Evolutionary conservation across 768 basidiomycete genomes (phyloP).

Genomic region (Sporobolomyces pararoseus): DNA sequence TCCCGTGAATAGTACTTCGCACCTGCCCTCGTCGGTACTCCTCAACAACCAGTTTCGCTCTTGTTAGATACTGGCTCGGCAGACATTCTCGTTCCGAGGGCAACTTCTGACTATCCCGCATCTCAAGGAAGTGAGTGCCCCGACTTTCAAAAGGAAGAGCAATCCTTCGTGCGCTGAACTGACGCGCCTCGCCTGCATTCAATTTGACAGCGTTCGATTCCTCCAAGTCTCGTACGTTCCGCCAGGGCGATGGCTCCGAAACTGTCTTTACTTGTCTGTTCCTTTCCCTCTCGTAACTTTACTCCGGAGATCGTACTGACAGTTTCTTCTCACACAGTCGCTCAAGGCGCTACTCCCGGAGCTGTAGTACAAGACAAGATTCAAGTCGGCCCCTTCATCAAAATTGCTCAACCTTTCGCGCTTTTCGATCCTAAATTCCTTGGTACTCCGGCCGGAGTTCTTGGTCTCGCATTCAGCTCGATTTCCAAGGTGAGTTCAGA

Average conservation of each 20-base stretch:
- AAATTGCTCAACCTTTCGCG: slow-evolving; percentile 3
- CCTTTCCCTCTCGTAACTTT: no score
- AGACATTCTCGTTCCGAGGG: slow-evolving; percentile 8
- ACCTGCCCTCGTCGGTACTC: neutral
- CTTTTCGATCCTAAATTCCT: no score
- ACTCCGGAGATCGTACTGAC: no score
- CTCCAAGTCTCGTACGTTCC: neutral
- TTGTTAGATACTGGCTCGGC: slow-evolving; percentile 16
- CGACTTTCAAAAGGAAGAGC: no score
- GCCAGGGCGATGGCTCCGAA: neutral
- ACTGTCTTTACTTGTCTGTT: neutral
- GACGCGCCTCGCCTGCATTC: no score
- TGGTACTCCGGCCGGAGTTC: neutral
- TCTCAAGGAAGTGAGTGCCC: neutral
- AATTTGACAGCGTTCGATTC: neutral
- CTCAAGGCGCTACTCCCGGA: neutral
- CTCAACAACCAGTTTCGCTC: neutral
- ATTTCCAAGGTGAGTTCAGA: slow-evolving; percentile 11
- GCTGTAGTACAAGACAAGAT: neutral
- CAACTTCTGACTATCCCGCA: neutral
- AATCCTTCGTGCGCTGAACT: no score
- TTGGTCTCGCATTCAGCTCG: neutral
- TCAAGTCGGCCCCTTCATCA: neutral
- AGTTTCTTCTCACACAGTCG: no score
- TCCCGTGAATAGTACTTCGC: neutral